These are phyloP conservation scores for Cinchona pubescens DNA, from an alignment of 257 asterid genomes.

Conservation along the genomic window DNA sequence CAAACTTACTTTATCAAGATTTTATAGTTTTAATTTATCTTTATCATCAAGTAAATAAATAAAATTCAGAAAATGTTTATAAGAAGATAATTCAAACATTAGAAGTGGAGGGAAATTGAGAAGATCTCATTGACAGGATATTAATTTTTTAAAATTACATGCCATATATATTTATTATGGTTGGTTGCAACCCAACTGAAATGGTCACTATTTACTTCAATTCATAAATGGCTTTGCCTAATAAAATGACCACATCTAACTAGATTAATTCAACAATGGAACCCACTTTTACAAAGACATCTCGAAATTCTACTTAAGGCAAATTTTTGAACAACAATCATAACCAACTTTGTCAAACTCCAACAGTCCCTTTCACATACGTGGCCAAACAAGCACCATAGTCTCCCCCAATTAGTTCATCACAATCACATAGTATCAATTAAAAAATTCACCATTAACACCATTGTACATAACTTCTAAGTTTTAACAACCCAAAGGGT, in stretches of 20 bases:
- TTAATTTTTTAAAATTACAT: slow-evolving; percentile 5
- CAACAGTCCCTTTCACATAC: slow-evolving; percentile 29
- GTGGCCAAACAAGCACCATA: slow-evolving; percentile 59
- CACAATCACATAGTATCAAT: background rate
- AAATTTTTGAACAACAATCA: slow-evolving; percentile 22
- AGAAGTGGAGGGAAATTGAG: background rate
- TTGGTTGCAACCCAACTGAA: slow-evolving; percentile 76
- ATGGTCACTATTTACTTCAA: slow-evolving; percentile 63
- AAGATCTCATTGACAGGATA: background rate
- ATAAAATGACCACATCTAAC: slow-evolving; percentile 66
- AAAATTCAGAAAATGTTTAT: background rate
- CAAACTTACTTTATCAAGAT: background rate
- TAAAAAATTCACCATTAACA: background rate
- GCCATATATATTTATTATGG: slow-evolving; percentile 44
- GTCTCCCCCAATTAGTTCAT: slow-evolving; percentile 11
- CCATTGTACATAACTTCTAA: background rate
- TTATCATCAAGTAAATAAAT: background rate
- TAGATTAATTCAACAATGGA: slow-evolving; percentile 58
- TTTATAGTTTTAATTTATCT: background rate
- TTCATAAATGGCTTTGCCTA: slow-evolving; percentile 75
- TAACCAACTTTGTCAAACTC: slow-evolving; percentile 33
- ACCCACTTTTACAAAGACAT: slow-evolving; percentile 39
- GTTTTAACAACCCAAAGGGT: background rate
- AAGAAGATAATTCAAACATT: background rate
- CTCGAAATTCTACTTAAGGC: slow-evolving; percentile 18